phyloP scores from a whole-genome alignment of 352 stramenopile genomes.

The Globisporangium echinulatum region DNA sequence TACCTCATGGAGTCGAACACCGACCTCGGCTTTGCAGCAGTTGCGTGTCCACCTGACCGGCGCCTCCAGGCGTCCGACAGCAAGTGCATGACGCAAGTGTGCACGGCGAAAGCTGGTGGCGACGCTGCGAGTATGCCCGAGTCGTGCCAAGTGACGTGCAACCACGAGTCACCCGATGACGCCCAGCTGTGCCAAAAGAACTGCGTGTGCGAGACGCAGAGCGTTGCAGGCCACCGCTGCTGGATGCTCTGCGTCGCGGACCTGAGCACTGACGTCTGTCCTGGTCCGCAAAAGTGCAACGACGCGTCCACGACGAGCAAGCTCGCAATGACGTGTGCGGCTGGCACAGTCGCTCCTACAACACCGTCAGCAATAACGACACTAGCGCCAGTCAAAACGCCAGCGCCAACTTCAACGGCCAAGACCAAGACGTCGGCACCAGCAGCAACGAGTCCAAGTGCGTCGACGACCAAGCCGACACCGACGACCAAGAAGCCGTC shows the following conservation, averaged over 20 bases:
- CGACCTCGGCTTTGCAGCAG: constrained; percentile 30
- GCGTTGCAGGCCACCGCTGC: constrained; percentile 26
- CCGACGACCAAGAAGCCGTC: neutral
- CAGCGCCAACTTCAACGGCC: neutral
- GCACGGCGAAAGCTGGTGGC: constrained; percentile 25
- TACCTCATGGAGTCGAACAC: constrained; percentile 36
- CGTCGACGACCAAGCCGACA: neutral
- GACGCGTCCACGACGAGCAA: constrained; percentile 22
- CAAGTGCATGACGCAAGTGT: constrained; percentile 39
- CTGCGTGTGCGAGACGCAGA: constrained; percentile 32
- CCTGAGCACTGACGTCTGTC: constrained; percentile 30
- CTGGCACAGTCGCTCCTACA: constrained; percentile 16
- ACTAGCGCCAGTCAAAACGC: neutral
- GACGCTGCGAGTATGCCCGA: constrained; percentile 21
- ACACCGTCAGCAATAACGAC: constrained; percentile 3
- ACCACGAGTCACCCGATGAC: constrained; percentile 34
- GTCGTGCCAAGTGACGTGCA: constrained; percentile 55
- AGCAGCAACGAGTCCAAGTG: neutral
- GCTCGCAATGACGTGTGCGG: constrained; percentile 40
- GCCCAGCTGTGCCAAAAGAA: constrained; percentile 27
- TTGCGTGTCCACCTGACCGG: constrained; percentile 38
- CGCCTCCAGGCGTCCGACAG: constrained; percentile 41
- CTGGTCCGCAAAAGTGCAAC: constrained; percentile 43
- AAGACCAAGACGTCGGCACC: neutral
- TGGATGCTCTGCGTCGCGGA: constrained; percentile 63